Evolutionary conservation across 139 green algal genomes (phyloP).

Genomic region (Edaphochlamys debaryana): DNA sequence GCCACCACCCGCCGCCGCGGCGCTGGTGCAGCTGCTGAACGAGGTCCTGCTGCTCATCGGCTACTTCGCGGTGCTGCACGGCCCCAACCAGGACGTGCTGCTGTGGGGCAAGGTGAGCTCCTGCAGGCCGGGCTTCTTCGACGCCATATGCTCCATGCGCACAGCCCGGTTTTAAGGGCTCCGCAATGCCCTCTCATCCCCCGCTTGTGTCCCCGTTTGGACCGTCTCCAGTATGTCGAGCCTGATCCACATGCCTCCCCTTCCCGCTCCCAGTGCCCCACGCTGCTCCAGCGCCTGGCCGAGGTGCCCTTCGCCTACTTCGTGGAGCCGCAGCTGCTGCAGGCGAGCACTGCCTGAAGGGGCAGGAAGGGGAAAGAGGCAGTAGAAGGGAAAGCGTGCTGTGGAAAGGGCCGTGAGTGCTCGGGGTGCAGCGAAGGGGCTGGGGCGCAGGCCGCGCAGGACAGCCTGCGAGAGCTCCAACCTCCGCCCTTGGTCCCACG

Average conservation of each 20-base stretch:
- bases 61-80: constrained; percentile 53
- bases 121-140: too few species aligned
- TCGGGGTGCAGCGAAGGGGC: neutral
- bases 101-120: constrained; percentile 67
- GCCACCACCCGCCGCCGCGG: constrained; percentile 1
- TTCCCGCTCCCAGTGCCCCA: too few species aligned
- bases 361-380: too few species aligned
- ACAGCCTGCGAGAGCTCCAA: too few species aligned
- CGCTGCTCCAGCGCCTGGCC: constrained; percentile 67
- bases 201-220: too few species aligned
- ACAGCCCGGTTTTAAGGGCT: too few species aligned
- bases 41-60: constrained; percentile 69
- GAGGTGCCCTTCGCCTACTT: constrained; percentile 57
- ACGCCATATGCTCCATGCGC: too few species aligned
- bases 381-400: neutral
- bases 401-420: neutral
- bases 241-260: too few species aligned
- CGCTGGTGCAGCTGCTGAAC: constrained; percentile 57
- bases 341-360: constrained; percentile 30
- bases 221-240: too few species aligned
- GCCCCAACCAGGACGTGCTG: constrained; percentile 62
- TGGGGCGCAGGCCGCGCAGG: too few species aligned
- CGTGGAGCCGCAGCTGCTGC: constrained; percentile 31
- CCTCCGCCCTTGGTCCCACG: too few species aligned
- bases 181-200: too few species aligned